Evolutionary conservation across 306 rosid genomes (phyloP), one percentile per base, ranked within the genome.

Genomic region (Bauhinia variegata): DNA sequence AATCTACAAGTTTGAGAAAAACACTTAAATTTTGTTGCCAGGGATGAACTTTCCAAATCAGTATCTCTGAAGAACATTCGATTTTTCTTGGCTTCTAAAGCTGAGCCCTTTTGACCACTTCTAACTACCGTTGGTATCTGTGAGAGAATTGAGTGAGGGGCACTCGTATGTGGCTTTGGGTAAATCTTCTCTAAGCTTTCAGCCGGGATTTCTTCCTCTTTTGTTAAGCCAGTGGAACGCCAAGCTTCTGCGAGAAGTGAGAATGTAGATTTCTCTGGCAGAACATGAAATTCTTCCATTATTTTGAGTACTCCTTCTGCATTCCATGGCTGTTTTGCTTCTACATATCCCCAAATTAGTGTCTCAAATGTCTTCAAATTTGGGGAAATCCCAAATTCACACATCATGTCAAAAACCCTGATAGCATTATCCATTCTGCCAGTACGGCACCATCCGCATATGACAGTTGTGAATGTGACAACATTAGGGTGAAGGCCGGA

Each of bases 291-390:
- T 33, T 72, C 80, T 66, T 81, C 57, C 91, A 88, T 85, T 65
- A 63, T 41, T 67, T 81, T 86, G 76, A 88, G 86, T 67, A 88
- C 69, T 60, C 80, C 85, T 82, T 88, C 91, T 39, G 86, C 81
- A 79, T 80, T 85, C 87, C 87, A 77, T 28, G 91, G 95, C 67
- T 77, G 77, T 78, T 75, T 83, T 77, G 84, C 78, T 78, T 81
- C 91, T 63, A 76, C 83, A 72, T 79, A 85, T 43, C 95, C 91
- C 72, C 81, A 83, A 13, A 85, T 83, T 8, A 88, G 55, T 57
- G 95, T 86, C 84, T 88, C 95, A 79, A 81, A 88, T 34, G 95
- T 85, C 76, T 79, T 88, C 72, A 85, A 69, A 64, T 88, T 88
- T 16, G 95, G 95, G 70, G 83, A 81, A 72, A 83, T 69, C 15